Base-by-base conservation (phyloP, 2,329 filamentous ascomycete genomes). In the Berkeleyomyces rouxiae region DNA sequence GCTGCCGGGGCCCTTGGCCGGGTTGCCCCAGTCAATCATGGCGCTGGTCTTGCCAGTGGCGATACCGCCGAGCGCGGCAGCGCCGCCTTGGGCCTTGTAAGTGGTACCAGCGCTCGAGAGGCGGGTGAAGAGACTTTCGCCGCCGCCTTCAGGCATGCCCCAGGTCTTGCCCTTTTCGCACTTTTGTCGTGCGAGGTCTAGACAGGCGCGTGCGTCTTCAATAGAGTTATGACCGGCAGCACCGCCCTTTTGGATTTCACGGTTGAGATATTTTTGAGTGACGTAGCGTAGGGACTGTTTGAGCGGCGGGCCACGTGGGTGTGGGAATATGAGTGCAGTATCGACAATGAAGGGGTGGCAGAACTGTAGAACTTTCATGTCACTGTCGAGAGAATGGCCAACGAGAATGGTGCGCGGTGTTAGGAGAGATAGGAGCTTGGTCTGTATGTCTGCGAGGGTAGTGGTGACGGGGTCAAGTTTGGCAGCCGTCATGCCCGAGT, bases 291-390 rank as follows among this genome's bases (percentile, higher is more conserved):
- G 79, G 2, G 88, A 90, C 47, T 89, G 90, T 71, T 95, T 97
- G 66, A 95, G 80, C 0, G 92, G 92, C 0, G 90, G 86, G 0
- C 93, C 93, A 43, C 90, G 86, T 7, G 90, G 87, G 71, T 99
- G 93, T 1, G 92, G 91, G 71, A 88, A 99, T 61, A 96, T 79
- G 43, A 97, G 80, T 10, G 89, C 84, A 0, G 93, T 97, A 73
- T 99, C 93, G 70, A 96, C 83, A 68, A 99, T 85, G 74, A 91
- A 96, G 0, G 93, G 93, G 71, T 97, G 93, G 0, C 89, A 87
- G 65, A 96, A 79, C 70, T 85, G 87, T 37, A 99, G 77, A 1
- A 91, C 92, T 65, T 84, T 88, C 40, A 96, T 80, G 70, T 95
- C 88, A 1, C 87, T 88, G 68, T 92, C 87, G 53, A 95, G 78